Evolutionary conservation across 306 rosid species (phyloP).

Genomic region (Rosa chinensis): DNA sequence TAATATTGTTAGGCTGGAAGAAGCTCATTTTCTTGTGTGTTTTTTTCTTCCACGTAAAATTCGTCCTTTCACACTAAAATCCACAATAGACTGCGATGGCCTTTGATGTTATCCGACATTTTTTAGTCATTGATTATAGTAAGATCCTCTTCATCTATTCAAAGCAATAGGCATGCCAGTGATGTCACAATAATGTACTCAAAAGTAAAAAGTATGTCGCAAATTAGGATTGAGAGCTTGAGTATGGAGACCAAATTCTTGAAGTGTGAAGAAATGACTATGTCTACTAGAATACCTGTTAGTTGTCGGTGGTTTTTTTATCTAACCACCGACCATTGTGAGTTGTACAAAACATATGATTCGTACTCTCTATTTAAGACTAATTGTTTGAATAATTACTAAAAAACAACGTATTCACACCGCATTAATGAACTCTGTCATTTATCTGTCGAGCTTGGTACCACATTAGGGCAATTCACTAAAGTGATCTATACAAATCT

Average conservation of each 20-base stretch:
- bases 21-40: neutral
- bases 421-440: no score
- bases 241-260: neutral
- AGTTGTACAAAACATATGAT: no score
- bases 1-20: neutral
- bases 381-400: no score
- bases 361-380: no score
- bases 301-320: no score
- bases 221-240: neutral
- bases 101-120: neutral
- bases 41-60: neutral
- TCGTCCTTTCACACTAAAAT: neutral
- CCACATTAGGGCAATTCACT: neutral
- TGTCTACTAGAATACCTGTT: neutral
- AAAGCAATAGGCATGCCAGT: neutral
- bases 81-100: neutral
- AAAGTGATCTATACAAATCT: neutral
- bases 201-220: neutral
- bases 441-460: neutral
- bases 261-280: neutral
- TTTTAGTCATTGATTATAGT: neutral
- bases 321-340: no score
- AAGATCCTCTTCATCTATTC: neutral
- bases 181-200: neutral
- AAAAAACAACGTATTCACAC: no score